Base-by-base conservation (phyloP, 225 moss, liverwort and hornwort genomes). In the Marchantia polymorpha region DNA sequence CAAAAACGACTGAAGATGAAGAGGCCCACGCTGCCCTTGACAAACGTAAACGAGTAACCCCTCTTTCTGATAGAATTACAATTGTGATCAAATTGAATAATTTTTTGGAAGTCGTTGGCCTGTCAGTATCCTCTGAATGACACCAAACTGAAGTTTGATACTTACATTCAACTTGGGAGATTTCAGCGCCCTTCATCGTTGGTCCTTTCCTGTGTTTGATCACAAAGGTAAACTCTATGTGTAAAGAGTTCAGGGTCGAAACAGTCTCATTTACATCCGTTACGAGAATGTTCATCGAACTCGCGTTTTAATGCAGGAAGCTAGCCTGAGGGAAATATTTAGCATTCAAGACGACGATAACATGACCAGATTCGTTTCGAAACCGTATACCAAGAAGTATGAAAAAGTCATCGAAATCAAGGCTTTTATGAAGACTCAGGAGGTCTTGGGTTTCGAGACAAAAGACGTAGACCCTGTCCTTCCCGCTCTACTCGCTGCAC, bases 321-420 rank as follows among this genome's bases (percentile, higher is more conserved):
- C 0, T 0, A 86, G 90, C 83, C 78, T 96, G 67, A 94, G 89
- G 53, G 91, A 87, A 68, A 91, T 96, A 79, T 96, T 96, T 73
- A 87, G 90, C 0, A 54, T 96, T 0, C 92, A 92, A 8, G 93
- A 88, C 47, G 88, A 88, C 0, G 90, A 92, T 55, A 89, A 84
- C 22, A 85, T 89, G 63, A 70, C 81, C 7, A 91, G 84, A 25
- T 92, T 92, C 47, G 82, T 88, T 3, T 91, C 96, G 51, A 91
- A 94, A 83, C 89, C 94, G 0, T 92, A 92, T 31, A 94, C 96
- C 1, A 94, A 87, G 72, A 94, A 91, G 76, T 96, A 94, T 1
- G 94, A 96, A 60, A 88, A 84, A 17, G 48, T 91, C 23, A 94
- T 94, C 23, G 96, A 96, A 20, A 80, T 94, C n/a, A 96, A 92